Evolutionary conservation across 306 rosid species (phyloP), one percentile per base, ranked within the genome.

Genomic region (Casuarina glauca): DNA sequence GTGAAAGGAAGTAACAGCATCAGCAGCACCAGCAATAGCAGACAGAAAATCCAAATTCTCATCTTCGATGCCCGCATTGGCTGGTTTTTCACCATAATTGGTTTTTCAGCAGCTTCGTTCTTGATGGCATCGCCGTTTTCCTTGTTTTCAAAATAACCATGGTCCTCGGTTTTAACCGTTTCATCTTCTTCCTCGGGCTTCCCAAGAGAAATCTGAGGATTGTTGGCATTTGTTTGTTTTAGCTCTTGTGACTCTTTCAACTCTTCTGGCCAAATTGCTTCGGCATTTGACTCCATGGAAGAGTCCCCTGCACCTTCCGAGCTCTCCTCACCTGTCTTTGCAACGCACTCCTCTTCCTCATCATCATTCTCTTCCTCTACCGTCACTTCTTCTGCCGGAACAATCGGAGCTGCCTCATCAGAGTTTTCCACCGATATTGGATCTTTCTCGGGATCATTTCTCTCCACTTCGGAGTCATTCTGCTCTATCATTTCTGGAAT

Each of bases 201-300:
- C 43, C 53, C 42, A 9, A 7, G 0, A 32, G 53, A 66, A 13
- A 26, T 16, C 10, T 70, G 57, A 10, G 50, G 3, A 51, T 16
- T 7, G 53, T 16, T 7, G 53, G n/a, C 0, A 13, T 13, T 16
- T 13, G 16, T 36, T 81, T 55, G 81, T 79, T 77, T 78, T 57
- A 64, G 9, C 58, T 72, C 57, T 49, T 20, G 51, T 32, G 52
- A 38, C 38, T 60, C 73, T 50, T 70, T 71, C 78, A 74, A 3
- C 78, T 86, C 79, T 41, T 76, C 74, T 3, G 83, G 82, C 87
- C 82, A 83, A 74, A 74, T 17, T 55, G 74, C 45, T 9, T 68
- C 82, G 41, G 79, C 73, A 2, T 77, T 78, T 55, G 74, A 70
- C 54, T 85, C 80, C 70, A 78, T 36, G 67, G 87, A 52, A 57